Evolutionary conservation across 2,329 filamentous ascomycete species (phyloP).

Genomic region (Diatrype stigma): DNA sequence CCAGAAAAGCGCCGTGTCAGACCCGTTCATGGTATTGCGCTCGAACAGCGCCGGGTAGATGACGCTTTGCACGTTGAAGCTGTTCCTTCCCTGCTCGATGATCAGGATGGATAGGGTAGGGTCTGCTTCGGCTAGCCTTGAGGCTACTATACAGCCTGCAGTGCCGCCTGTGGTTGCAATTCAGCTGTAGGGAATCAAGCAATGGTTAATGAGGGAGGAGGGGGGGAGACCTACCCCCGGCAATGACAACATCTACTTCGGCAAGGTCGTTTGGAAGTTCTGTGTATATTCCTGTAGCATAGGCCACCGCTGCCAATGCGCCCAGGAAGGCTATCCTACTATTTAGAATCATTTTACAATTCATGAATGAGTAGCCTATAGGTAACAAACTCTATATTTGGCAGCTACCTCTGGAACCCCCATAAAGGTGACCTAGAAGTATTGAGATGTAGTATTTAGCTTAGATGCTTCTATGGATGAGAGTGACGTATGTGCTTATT

Average conservation of each 20-base stretch:
- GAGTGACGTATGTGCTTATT: too few species aligned
- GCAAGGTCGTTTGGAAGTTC: conserved; percentile 1
- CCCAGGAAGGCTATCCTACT: too few species aligned
- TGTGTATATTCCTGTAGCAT: conserved; percentile 2
- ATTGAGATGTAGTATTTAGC: too few species aligned
- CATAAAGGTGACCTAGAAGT: too few species aligned
- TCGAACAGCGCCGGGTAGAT: conserved; percentile 44
- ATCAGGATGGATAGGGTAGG: conserved; percentile 13
- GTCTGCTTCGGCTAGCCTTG: conserved; percentile 12
- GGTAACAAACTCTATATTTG: too few species aligned
- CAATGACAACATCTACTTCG: conserved; percentile 7
- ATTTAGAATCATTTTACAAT: too few species aligned
- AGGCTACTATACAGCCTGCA: conserved; percentile 13
- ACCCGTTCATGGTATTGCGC: conserved; percentile 39
- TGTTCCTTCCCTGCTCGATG: conserved; percentile 13
- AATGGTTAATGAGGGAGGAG: background rate
- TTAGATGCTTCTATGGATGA: too few species aligned
- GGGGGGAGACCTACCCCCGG: conserved; percentile 2
- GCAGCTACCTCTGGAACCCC: too few species aligned
- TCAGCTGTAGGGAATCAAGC: background rate
- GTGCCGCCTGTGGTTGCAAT: conserved; percentile 8
- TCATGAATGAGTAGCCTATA: too few species aligned
- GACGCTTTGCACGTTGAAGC: conserved; percentile 7
- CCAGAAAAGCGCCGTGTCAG: conserved; percentile 42
- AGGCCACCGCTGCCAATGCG: background rate